phyloP scores from a whole-genome alignment of 2,329 filamentous ascomycete species.

The Amauroascus verrucosus region DNA sequence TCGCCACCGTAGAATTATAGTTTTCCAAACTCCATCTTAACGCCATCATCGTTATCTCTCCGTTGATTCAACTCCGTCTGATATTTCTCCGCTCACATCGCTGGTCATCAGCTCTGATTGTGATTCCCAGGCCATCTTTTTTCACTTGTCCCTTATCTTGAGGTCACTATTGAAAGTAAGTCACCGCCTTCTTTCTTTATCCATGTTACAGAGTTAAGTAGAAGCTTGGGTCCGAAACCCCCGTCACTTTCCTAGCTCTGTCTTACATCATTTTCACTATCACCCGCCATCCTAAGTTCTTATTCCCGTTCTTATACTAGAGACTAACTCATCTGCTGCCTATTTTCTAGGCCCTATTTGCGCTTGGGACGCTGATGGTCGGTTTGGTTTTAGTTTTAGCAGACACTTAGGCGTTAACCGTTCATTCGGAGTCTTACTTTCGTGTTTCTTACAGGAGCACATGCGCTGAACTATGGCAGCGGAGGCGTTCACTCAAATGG shows the following conservation, averaged over 20 bases:
- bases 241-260: slow-evolving; percentile 1
- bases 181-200: neutral
- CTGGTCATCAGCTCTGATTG: neutral
- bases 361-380: neutral
- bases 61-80: neutral
- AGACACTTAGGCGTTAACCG: neutral
- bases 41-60: slow-evolving; percentile 9
- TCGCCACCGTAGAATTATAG: slow-evolving; percentile 7
- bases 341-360: neutral
- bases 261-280: neutral
- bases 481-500: slow-evolving; percentile 79
- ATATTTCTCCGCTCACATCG: neutral
- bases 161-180: neutral
- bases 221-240: slow-evolving; percentile 1
- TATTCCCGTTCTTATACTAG: neutral
- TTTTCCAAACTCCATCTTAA: slow-evolving; percentile 4
- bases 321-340: neutral
- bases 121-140: neutral
- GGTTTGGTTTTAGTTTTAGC: neutral
- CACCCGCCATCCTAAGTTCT: too few relatives aligned
- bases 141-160: neutral
- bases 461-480: slow-evolving; percentile 56
- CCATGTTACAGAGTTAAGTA: neutral
- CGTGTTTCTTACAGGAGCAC: neutral
- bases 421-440: neutral